Conservation (phyloP, 805 yeast genomes). For the Starmera quercuum region DNA sequence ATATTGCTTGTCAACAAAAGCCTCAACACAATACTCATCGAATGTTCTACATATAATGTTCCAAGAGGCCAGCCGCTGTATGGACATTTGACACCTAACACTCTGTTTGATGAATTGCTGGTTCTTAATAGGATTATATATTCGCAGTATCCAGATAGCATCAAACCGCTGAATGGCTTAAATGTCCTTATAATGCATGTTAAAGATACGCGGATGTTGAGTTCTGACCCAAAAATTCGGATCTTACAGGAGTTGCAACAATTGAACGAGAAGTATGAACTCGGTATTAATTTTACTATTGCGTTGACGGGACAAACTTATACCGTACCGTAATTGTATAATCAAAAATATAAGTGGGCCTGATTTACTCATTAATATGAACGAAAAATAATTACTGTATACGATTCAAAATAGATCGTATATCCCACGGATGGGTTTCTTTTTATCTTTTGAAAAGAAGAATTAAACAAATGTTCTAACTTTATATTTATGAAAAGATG, state of each 20-base stretch:
- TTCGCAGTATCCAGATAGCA: background rate
- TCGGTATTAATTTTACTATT: conserved; percentile 42
- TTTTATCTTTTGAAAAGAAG: too few relatives aligned
- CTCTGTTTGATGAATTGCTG: conserved; percentile 50
- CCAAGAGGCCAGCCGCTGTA: conserved; percentile 44
- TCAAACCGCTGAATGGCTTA: conserved; percentile 13
- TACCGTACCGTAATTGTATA: conserved; percentile 4
- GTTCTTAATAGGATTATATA: conserved; percentile 14
- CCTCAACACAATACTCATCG: conserved; percentile 58
- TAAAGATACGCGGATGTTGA: conserved; percentile 34
- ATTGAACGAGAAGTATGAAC: conserved; percentile 30
- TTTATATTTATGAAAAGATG: too few relatives aligned
- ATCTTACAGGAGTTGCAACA: conserved; percentile 42
- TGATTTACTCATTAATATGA: too few relatives aligned
- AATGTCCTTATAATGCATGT: conserved; percentile 31
- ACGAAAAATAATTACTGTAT: too few relatives aligned
- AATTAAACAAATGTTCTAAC: too few relatives aligned
- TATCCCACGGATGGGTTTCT: too few relatives aligned
- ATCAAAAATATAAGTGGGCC: too few relatives aligned
- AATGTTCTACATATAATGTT: conserved; percentile 58
- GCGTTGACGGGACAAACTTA: conserved; percentile 50
- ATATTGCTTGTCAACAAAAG: conserved; percentile 30
- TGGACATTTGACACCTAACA: conserved; percentile 75
- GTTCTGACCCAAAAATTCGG: conserved; percentile 49
- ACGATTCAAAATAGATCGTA: too few relatives aligned